phyloP scores from a whole-genome alignment of 352 stramenopile genomes.

The Globisporangium yorkense region DNA sequence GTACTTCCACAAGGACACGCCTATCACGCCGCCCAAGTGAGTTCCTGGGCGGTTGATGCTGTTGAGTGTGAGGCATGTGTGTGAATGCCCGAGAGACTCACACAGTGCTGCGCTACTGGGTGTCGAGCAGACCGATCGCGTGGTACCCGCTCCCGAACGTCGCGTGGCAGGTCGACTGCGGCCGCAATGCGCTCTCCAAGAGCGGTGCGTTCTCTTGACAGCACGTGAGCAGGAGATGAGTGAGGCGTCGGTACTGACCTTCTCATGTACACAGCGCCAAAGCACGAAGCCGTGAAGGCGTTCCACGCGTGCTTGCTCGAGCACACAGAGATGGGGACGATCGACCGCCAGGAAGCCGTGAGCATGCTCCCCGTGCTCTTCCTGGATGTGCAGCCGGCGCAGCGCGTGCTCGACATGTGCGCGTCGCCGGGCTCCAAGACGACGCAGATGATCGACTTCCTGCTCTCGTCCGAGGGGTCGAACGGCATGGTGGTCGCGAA shows the following conservation, averaged over 20 bases:
- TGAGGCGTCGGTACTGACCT: background rate
- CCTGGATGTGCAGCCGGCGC: slow-evolving; percentile 86
- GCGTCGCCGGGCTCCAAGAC: slow-evolving; percentile 99
- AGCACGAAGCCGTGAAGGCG: slow-evolving; percentile 69
- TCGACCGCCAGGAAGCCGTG: slow-evolving; percentile 97
- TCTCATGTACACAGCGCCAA: slow-evolving; percentile 38
- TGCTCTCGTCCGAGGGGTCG: slow-evolving; percentile 23
- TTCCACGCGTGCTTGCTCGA: slow-evolving; percentile 93
- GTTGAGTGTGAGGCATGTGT: background rate
- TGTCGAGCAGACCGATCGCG: slow-evolving; percentile 33
- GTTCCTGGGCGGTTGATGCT: background rate
- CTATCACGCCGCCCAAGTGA: slow-evolving; percentile 61
- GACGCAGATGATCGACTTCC: slow-evolving; percentile 93
- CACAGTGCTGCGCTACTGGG: background rate
- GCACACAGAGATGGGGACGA: slow-evolving; percentile 87
- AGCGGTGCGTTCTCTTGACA: slow-evolving; percentile 25
- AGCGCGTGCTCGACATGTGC: slow-evolving; percentile 84
- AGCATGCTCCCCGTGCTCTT: slow-evolving; percentile 98
- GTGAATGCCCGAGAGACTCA: background rate
- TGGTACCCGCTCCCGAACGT: slow-evolving; percentile 80
- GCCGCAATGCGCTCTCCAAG: slow-evolving; percentile 77
- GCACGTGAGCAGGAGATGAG: background rate
- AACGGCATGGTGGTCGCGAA: slow-evolving; percentile 93
- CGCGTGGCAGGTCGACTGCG: slow-evolving; percentile 81
- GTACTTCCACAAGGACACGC: slow-evolving; percentile 43